phyloP scores from a whole-genome alignment of 2,329 filamentous ascomycete genomes.

The Penicillium hesseltinei region DNA sequence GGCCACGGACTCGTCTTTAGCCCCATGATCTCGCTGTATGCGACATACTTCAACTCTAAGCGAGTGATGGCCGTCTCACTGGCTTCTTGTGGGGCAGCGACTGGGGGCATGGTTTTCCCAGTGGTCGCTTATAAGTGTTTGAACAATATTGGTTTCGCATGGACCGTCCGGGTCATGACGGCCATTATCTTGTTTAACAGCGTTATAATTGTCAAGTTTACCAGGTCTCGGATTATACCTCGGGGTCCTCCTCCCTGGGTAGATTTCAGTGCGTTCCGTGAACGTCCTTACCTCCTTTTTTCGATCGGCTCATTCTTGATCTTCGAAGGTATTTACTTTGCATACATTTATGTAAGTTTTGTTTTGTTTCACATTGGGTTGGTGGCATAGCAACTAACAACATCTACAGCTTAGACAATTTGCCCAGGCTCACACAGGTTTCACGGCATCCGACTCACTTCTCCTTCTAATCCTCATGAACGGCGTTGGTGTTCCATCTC shows the following conservation, averaged over 20 bases:
- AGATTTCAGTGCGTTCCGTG: slow-evolving; percentile 51
- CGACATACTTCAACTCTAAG: slow-evolving; percentile 43
- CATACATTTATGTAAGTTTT: slow-evolving; percentile 10
- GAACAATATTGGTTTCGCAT: slow-evolving; percentile 45
- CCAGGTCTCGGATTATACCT: slow-evolving; percentile 44
- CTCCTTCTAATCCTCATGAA: slow-evolving; percentile 8
- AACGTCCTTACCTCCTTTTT: slow-evolving; percentile 22
- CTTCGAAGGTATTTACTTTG: slow-evolving; percentile 12
- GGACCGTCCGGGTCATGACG: slow-evolving; percentile 49
- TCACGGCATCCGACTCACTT: slow-evolving; percentile 3
- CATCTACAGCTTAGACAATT: slow-evolving; percentile 3
- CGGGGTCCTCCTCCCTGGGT: slow-evolving; percentile 54
- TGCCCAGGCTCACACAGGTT: slow-evolving; percentile 1
- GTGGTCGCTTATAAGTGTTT: slow-evolving; percentile 44
- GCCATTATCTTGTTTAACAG: slow-evolving; percentile 45
- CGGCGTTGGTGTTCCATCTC: slow-evolving; percentile 6
- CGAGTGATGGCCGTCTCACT: slow-evolving; percentile 39
- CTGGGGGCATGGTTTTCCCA: slow-evolving; percentile 47
- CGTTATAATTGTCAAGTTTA: slow-evolving; percentile 30
- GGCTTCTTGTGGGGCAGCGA: slow-evolving; percentile 37
- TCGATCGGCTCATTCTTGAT: slow-evolving; percentile 10
- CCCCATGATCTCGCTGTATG: slow-evolving; percentile 38
- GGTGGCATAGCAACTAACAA: neutral
- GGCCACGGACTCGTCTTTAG: slow-evolving; percentile 45
- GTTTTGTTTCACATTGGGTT: neutral